Conservation (phyloP, 1,284 basidiomycete species). For the Marasmius fiardii region DNA sequence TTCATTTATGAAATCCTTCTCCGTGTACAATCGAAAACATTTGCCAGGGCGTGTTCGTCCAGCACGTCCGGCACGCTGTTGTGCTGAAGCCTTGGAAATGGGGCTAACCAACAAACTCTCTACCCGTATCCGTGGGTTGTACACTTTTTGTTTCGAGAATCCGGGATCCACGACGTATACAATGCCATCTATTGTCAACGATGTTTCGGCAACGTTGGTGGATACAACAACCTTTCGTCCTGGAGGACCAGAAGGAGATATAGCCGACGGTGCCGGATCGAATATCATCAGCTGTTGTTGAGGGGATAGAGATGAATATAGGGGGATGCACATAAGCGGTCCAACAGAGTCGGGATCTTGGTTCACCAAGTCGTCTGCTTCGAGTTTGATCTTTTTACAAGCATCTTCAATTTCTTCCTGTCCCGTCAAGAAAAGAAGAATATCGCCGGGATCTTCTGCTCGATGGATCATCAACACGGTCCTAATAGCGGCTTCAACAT, state of each 20-base stretch:
- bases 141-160: conserved; percentile 96
- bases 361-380: conserved; percentile 77
- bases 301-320: conserved; percentile 93
- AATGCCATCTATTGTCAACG: conserved; percentile 97
- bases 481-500: conserved; percentile 95
- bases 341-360: conserved; percentile 78
- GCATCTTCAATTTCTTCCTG: conserved; percentile 99
- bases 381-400: conserved; percentile 89
- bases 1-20: conserved; percentile 95
- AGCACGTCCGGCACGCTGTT: conserved; percentile 95
- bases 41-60: conserved; percentile 96
- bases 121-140: conserved; percentile 95
- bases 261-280: conserved; percentile 74
- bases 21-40: conserved; percentile 96
- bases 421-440: conserved; percentile 94
- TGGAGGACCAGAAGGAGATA: conserved; percentile 66
- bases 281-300: conserved; percentile 96
- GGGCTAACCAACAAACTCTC: conserved; percentile 93
- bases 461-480: conserved; percentile 98
- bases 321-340: conserved; percentile 84
- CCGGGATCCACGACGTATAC: conserved; percentile 99
- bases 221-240: conserved; percentile 95
- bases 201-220: conserved; percentile 98
- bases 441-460: conserved; percentile 91
- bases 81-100: conserved; percentile 95